Evolutionary conservation across 164 flowering plant species (phyloP).

Genomic region (Echeveria elegans): DNA sequence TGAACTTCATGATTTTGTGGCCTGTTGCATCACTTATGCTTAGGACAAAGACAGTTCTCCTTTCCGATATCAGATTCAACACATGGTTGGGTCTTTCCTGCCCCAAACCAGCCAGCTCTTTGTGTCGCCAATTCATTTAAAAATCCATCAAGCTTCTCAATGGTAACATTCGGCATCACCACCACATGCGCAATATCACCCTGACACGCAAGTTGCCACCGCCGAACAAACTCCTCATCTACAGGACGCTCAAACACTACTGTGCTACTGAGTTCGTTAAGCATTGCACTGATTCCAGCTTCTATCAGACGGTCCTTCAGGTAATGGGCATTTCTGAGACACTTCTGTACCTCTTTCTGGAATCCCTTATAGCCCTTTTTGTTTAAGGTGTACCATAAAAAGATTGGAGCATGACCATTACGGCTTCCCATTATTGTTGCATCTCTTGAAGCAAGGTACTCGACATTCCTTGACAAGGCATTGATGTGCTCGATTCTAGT

Average conservation of each 20-base stretch:
- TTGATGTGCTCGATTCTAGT: constrained; percentile 85
- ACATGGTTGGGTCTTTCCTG: neutral
- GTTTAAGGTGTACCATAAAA: constrained; percentile 92
- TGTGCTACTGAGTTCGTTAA: constrained; percentile 93
- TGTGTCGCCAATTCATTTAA: neutral
- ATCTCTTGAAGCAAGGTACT: constrained; percentile 92
- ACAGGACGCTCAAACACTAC: constrained; percentile 85
- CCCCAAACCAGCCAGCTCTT: neutral
- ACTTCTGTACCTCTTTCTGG: constrained; percentile 92
- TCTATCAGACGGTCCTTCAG: constrained; percentile 58
- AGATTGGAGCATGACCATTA: constrained; percentile 93
- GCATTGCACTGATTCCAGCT: constrained; percentile 86
- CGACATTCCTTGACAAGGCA: constrained; percentile 82
- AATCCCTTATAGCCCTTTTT: constrained; percentile 86
- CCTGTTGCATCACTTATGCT: neutral
- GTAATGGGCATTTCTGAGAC: constrained; percentile 90
- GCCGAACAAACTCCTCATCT: constrained; percentile 75
- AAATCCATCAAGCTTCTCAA: neutral
- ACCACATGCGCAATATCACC: constrained; percentile 26
- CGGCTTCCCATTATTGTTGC: constrained; percentile 98
- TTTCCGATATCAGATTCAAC: neutral
- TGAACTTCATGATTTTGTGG: neutral
- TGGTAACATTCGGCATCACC: constrained; percentile 1
- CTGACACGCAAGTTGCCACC: constrained; percentile 93
- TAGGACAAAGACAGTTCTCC: neutral